Evolutionary conservation across 2,329 filamentous ascomycete species (phyloP).

Genomic region (Pyrenophora seminiperda): DNA sequence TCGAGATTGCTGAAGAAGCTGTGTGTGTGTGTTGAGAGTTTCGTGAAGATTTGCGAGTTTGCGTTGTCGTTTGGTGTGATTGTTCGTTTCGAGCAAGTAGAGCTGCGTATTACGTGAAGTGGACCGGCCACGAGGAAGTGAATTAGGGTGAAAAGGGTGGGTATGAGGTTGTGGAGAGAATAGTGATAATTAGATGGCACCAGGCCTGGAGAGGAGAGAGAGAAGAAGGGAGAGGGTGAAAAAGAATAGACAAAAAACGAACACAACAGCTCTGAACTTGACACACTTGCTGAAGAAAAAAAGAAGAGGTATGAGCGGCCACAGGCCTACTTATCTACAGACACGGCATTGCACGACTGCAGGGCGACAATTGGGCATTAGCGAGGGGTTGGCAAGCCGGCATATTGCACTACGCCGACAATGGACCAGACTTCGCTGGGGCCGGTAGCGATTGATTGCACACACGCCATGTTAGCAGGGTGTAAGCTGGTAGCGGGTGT

Average conservation of each 20-base stretch:
- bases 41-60: slow-evolving; percentile 40
- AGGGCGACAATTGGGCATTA: slow-evolving; percentile 26
- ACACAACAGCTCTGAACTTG: slow-evolving; percentile 57
- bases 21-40: slow-evolving; percentile 26
- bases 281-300: slow-evolving; percentile 58
- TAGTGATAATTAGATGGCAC: slow-evolving; percentile 49
- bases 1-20: slow-evolving; percentile 43
- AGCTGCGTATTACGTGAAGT: slow-evolving; percentile 52
- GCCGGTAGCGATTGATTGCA: slow-evolving; percentile 40
- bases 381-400: slow-evolving; percentile 29
- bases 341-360: slow-evolving; percentile 32
- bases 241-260: slow-evolving; percentile 51
- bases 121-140: slow-evolving; percentile 52
- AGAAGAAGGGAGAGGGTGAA: slow-evolving; percentile 46
- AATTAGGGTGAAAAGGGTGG: slow-evolving; percentile 42
- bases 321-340: slow-evolving; percentile 42
- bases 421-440: slow-evolving; percentile 33
- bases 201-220: slow-evolving; percentile 53
- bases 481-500: slow-evolving; percentile 33
- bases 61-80: slow-evolving; percentile 28
- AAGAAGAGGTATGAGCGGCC: slow-evolving; percentile 39
- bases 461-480: slow-evolving; percentile 37
- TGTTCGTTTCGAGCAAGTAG: slow-evolving; percentile 55
- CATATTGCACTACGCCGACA: slow-evolving; percentile 34
- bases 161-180: slow-evolving; percentile 28